phyloP scores from a whole-genome alignment of 2,329 filamentous ascomycete species.

The Graphium sp. region DNA sequence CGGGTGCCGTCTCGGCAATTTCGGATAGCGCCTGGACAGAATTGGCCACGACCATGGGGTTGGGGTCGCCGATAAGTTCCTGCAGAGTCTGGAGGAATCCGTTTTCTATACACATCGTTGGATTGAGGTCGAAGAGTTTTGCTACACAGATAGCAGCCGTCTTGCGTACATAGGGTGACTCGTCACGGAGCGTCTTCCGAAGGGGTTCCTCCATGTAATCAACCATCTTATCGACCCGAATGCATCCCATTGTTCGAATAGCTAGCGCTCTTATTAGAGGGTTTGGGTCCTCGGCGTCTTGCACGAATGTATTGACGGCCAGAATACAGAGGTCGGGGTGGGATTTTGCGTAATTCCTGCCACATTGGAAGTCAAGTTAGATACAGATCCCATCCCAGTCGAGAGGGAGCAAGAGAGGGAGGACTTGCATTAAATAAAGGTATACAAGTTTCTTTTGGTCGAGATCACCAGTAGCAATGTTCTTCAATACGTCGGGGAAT shows the following conservation, averaged over 20 bases:
- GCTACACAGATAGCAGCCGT: slow-evolving; percentile 96
- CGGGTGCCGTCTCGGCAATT: slow-evolving; percentile 78
- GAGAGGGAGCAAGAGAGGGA: no score
- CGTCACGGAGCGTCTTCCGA: slow-evolving; percentile 87
- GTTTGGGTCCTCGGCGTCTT: slow-evolving; percentile 97
- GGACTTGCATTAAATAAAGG: slow-evolving; percentile 76
- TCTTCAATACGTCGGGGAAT: slow-evolving; percentile 96
- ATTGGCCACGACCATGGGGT: slow-evolving; percentile 98
- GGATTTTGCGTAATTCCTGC: slow-evolving; percentile 97
- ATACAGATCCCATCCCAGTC: not conserved
- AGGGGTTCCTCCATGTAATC: slow-evolving; percentile 99
- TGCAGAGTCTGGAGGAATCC: slow-evolving; percentile 88
- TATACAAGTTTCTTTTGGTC: slow-evolving; percentile 99
- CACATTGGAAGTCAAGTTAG: not conserved
- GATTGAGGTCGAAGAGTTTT: slow-evolving; percentile 92
- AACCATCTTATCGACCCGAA: slow-evolving; percentile 97
- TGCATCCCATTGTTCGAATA: slow-evolving; percentile 97
- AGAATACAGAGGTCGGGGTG: slow-evolving; percentile 97
- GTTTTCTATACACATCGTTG: slow-evolving; percentile 84
- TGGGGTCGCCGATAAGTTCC: slow-evolving; percentile 91
- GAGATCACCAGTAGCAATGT: slow-evolving; percentile 85
- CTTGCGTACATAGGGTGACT: slow-evolving; percentile 96
- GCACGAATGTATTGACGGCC: slow-evolving; percentile 96
- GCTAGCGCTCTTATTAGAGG: slow-evolving; percentile 87
- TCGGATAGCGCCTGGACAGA: slow-evolving; percentile 87